A percentile compares a stretch with the other conserved stretches of the same genome.
Conservation (phyloP, 1,284 basidiomycete genomes). For the Athelia psychrophila region DNA sequence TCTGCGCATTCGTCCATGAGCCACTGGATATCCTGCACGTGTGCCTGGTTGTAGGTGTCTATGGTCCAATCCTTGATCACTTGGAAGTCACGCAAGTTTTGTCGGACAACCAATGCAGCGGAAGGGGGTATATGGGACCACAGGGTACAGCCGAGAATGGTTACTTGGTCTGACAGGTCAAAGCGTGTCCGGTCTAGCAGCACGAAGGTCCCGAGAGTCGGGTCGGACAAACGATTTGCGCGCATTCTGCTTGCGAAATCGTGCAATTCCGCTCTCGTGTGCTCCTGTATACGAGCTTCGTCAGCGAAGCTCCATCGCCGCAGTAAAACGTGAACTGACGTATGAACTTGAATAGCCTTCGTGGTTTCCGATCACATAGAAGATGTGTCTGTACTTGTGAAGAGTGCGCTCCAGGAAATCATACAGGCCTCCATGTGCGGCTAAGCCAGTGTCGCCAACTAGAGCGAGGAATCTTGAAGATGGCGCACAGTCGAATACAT, state of each 20-base stretch:
- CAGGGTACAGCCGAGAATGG: conserved; percentile 40
- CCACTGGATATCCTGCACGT: conserved; percentile 30
- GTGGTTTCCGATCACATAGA: conserved; percentile 35
- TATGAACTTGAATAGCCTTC: conserved; percentile 17
- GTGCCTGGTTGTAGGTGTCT: conserved; percentile 20
- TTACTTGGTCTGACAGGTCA: conserved; percentile 29
- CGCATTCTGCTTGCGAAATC: neutral
- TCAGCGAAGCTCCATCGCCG: neutral
- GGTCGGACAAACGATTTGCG: neutral
- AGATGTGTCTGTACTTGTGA: conserved; percentile 26
- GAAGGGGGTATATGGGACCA: conserved; percentile 30
- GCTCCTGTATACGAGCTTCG: neutral
- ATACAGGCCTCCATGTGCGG: conserved; percentile 28
- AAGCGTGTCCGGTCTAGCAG: conserved; percentile 32
- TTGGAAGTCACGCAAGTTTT: conserved; percentile 28
- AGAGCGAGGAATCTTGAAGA: conserved; percentile 32
- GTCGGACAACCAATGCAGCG: conserved; percentile 21
- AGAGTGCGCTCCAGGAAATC: conserved; percentile 31
- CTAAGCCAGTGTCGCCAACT: conserved; percentile 36
- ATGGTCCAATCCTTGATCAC: conserved; percentile 26
- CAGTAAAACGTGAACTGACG: neutral
- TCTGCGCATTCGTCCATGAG: conserved; percentile 22
- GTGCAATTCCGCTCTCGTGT: neutral
- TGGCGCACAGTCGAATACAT: conserved; percentile 15
- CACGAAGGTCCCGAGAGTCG: conserved; percentile 25